Evolutionary conservation across 192 early-diverging fungal species (phyloP), one percentile per base, ranked within the genome.

Genomic region (Linnemannia hyalina): DNA sequence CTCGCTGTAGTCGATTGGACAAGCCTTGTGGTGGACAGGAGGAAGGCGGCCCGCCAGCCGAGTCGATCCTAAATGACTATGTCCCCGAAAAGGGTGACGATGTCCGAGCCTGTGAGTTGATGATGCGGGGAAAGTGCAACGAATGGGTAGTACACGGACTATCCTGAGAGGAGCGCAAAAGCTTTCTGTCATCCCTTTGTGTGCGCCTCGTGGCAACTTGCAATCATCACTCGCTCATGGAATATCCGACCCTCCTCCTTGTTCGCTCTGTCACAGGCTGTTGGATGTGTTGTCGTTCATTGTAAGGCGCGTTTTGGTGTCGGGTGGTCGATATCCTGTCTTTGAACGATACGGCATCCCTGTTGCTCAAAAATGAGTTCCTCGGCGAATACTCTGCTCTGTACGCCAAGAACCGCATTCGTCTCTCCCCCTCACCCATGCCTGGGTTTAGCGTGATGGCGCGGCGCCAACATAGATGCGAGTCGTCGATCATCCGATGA

Each of bases 21-120:
- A 74, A 47, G 73, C 47, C 79, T 63, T 42, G 72, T 68, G 42
- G 49, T 75, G 73, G 76, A 42, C 46, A 63, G 29, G 52, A 65
- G 68, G 82, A 54, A 75, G 70, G 60, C 55, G 60, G 41, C 52
- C 29, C 74, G 36, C 49, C 76, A 70, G 42, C 81, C 44, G 71
- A 78, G 49, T 74, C 60, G 80, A 69, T 47, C 60, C 80, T 77
- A 82, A 82, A 76, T 76, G 26, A 68, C 68, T 63, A 70, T 32
- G 75, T 74, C 69, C 72, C 70, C 49, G 70, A 77, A n/a, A n/a
- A 68, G 74, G 80, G 35, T 55, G 74, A 60, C 71, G 74, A 76
- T 74, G 80, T 60, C 55, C 55, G n/a, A 60, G 55, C 55, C 1
- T 60, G n/a, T 60, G n/a, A 32, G 26, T 29, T 65, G 29, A 65